A percentile compares a stretch with the other conserved stretches of the same genome.
Evolutionary conservation across 208 protist genomes (phyloP).

Genomic region (Crithidia brevicula): DNA sequence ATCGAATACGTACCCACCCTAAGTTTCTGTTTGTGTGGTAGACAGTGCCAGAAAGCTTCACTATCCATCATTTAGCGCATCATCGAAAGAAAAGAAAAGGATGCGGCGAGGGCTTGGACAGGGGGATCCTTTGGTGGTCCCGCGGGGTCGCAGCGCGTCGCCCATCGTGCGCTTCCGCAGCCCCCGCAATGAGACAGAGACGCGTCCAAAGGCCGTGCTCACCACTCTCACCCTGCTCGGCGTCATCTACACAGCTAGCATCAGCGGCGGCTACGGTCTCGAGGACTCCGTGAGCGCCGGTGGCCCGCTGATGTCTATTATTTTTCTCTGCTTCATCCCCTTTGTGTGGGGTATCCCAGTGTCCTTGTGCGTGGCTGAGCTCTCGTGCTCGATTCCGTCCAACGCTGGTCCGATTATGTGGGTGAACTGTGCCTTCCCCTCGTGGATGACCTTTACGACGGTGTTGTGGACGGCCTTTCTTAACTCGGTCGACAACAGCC

Average conservation of each 20-base stretch:
- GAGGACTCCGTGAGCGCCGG: slow-evolving; percentile 89
- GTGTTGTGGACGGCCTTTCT: slow-evolving; percentile 86
- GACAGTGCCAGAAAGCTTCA: too few relatives aligned
- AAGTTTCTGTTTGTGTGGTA: too few relatives aligned
- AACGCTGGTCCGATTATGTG: slow-evolving; percentile 93
- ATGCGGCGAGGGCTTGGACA: slow-evolving; percentile 7
- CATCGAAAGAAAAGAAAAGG: background rate
- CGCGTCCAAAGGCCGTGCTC: slow-evolving; percentile 72
- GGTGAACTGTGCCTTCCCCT: slow-evolving; percentile 88
- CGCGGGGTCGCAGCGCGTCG: slow-evolving; percentile 46
- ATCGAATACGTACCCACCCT: too few relatives aligned
- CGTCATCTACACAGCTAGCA: slow-evolving; percentile 89
- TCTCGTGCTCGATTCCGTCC: slow-evolving; percentile 85
- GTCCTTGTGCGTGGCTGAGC: slow-evolving; percentile 87
- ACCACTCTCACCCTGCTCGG: slow-evolving; percentile 87
- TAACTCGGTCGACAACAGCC: slow-evolving; percentile 90
- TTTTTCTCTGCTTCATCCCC: slow-evolving; percentile 86
- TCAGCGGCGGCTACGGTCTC: slow-evolving; percentile 89
- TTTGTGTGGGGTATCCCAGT: slow-evolving; percentile 90
- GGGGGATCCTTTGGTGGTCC: slow-evolving; percentile 2
- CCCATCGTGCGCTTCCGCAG: slow-evolving; percentile 80
- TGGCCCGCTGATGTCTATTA: slow-evolving; percentile 83
- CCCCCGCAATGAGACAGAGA: slow-evolving; percentile 37
- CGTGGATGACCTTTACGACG: slow-evolving; percentile 84
- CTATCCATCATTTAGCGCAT: too few relatives aligned